These are phyloP conservation scores for Phytopythium sindhum DNA, from an alignment of 352 stramenopile species.

Conservation along the genomic window DNA sequence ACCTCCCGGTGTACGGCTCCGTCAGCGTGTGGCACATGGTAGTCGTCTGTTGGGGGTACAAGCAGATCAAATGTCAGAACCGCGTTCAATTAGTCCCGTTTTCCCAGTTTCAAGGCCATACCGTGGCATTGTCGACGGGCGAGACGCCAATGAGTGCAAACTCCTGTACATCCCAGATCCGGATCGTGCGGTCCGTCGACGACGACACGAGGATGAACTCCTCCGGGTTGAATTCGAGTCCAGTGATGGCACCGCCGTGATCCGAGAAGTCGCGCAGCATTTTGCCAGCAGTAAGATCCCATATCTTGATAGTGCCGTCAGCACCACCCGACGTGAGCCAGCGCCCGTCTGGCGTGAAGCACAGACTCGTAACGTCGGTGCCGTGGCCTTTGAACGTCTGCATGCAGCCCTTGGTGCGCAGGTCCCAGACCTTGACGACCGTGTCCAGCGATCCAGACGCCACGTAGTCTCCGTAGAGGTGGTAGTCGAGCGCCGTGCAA, in stretches of 20 bases:
- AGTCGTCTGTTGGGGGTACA: slow-evolving; percentile 45
- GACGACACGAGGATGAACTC: slow-evolving; percentile 85
- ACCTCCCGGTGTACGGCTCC: slow-evolving; percentile 79
- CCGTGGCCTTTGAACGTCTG: slow-evolving; percentile 84
- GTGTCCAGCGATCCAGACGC: slow-evolving; percentile 79
- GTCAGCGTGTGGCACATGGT: slow-evolving; percentile 75
- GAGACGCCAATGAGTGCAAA: slow-evolving; percentile 80
- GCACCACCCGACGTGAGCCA: slow-evolving; percentile 78
- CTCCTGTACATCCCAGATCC: slow-evolving; percentile 87
- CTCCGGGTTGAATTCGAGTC: slow-evolving; percentile 83
- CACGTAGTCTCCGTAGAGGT: slow-evolving; percentile 85
- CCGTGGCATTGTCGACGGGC: slow-evolving; percentile 66
- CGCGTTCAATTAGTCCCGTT: not conserved
- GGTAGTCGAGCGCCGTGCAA: slow-evolving; percentile 77
- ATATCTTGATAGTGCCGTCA: slow-evolving; percentile 80
- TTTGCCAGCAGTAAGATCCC: slow-evolving; percentile 78
- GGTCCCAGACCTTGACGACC: slow-evolving; percentile 85
- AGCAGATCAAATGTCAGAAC: not conserved
- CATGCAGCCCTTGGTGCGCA: slow-evolving; percentile 84
- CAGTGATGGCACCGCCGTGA: slow-evolving; percentile 70
- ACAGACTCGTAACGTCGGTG: slow-evolving; percentile 71
- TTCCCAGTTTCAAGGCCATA: slow-evolving; percentile 16
- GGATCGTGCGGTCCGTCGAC: slow-evolving; percentile 66
- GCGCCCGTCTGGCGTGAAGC: slow-evolving; percentile 76
- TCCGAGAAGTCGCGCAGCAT: slow-evolving; percentile 74